Evolutionary conservation across 352 stramenopile species (phyloP).

Genomic region (Phytopythium chamaehyphon): DNA sequence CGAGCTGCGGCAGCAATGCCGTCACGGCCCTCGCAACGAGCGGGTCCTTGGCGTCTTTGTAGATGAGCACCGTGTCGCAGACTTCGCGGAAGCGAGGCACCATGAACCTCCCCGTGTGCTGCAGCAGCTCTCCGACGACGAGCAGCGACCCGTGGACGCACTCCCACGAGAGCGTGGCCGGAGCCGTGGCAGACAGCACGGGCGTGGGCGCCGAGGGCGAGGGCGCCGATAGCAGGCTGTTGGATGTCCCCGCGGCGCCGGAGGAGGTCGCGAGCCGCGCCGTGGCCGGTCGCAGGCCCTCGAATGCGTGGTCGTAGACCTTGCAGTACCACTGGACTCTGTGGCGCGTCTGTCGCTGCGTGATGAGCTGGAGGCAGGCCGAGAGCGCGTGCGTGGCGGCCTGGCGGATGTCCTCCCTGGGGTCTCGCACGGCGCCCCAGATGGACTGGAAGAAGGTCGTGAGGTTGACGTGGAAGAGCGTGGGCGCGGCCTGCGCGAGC

Average conservation of each 20-base stretch:
- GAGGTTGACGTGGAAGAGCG: slow-evolving; percentile 89
- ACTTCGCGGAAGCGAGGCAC: slow-evolving; percentile 95
- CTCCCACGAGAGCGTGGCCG: slow-evolving; percentile 46
- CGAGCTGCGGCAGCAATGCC: slow-evolving; percentile 91
- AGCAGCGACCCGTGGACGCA: slow-evolving; percentile 94
- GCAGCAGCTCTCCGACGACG: slow-evolving; percentile 92
- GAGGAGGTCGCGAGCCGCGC: slow-evolving; percentile 9
- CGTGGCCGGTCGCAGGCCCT: slow-evolving; percentile 39
- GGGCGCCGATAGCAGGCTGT: slow-evolving; percentile 4
- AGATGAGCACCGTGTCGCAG: slow-evolving; percentile 91
- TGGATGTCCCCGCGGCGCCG: slow-evolving; percentile 11
- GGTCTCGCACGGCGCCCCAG: slow-evolving; percentile 79
- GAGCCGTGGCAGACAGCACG: neutral
- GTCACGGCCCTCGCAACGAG: slow-evolving; percentile 81
- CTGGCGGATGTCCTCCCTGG: slow-evolving; percentile 73
- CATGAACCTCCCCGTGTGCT: slow-evolving; percentile 96
- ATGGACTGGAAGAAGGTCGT: slow-evolving; percentile 93
- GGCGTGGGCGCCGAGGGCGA: slow-evolving; percentile 14
- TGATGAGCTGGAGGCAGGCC: slow-evolving; percentile 87
- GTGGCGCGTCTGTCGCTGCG: slow-evolving; percentile 71
- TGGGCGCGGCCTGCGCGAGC: slow-evolving; percentile 82
- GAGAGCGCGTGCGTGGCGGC: slow-evolving; percentile 80
- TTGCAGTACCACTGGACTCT: slow-evolving; percentile 92
- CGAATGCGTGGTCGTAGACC: slow-evolving; percentile 89
- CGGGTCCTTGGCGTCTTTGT: slow-evolving; percentile 88